Base-by-base conservation (phyloP, 371 early-diverging fungal species). In the Mucor indicus region DNA sequence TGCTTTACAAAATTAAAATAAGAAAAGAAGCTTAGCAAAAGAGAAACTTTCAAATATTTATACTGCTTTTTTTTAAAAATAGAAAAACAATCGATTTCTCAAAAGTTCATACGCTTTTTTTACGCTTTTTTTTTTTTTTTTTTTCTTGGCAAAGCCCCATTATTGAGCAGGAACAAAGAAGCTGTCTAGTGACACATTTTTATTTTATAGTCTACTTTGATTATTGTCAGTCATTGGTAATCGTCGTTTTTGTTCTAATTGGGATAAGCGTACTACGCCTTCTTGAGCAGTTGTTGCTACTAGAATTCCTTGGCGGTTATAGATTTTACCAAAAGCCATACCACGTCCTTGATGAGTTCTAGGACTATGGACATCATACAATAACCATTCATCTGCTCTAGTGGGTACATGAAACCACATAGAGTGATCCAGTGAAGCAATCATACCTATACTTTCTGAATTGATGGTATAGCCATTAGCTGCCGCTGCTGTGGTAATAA, bases 391-490 rank as follows among this genome's bases (percentile, higher is more conserved):
- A 57, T 95, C 95, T 3, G 90, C 92, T 19, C 90, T 67, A 63
- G 89, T 85, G 2, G 87, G 84, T 35, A 74, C 83, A 60, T 95
- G 93, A 65, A 95, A 95, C 92, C 93, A 95, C 53, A 95, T 83
- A 7, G 87, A 70, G 53, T 94, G 94, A 64, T 92, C 91, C 31
- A 96, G 67, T n/a, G 83, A 83, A 10, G 88, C 88, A 62, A 94
- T 79, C 85, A 88, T 84, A 17, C 66, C 77, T 29, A 92, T 62
- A 42, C 79, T 74, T 22, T 83, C 79, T 4, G 69, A 67, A 23
- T 53, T 44, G 25, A 27, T 53, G 0, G 48, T 17, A 22, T 38
- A 36, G 2, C 58, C 58, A 35, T 53, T 41, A 0, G 53, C 58
- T 43, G 22, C 44, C 0, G 58, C 58, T 29, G 53, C 53, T 38